A percentile compares a stretch with the other conserved stretches of the same genome.
Conservation (phyloP, 495 filamentous ascomycete species). For the Trypethelium eluteriae region DNA sequence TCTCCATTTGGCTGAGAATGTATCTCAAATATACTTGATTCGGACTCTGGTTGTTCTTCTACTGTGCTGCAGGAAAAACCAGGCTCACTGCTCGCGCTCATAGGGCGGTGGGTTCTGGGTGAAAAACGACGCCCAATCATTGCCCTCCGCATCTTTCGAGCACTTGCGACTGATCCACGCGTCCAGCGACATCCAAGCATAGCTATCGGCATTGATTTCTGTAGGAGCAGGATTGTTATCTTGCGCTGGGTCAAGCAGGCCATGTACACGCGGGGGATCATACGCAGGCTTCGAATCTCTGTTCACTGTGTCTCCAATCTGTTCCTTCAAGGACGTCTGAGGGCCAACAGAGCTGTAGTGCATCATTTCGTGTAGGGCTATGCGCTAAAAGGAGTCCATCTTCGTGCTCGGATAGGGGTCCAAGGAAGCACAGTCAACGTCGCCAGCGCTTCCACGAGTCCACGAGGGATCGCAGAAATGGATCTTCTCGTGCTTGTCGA, state of each 20-base stretch:
- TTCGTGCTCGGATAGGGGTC: background rate
- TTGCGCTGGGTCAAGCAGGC: conserved; percentile 11
- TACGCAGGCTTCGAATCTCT: background rate
- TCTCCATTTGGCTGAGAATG: background rate
- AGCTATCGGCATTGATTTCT: conserved; percentile 14
- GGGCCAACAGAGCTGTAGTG: conserved; percentile 13
- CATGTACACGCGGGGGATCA: conserved; percentile 9
- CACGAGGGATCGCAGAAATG: conserved; percentile 11
- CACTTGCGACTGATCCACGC: conserved; percentile 11
- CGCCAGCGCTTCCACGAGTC: conserved; percentile 9
- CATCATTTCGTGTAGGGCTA: conserved; percentile 12
- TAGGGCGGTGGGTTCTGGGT: conserved; percentile 12
- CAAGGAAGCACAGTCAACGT: conserved; percentile 10
- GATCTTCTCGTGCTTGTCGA: conserved; percentile 7
- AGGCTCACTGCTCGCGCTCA: background rate
- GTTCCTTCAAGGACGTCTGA: conserved; percentile 12
- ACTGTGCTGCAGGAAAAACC: background rate
- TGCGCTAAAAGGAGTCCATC: conserved; percentile 10
- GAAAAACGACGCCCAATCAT: conserved; percentile 14
- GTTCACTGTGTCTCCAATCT: conserved; percentile 11
- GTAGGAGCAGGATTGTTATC: conserved; percentile 7
- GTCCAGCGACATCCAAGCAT: conserved; percentile 15
- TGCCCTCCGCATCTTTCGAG: conserved; percentile 5
- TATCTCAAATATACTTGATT: background rate
- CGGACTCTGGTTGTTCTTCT: background rate